phyloP scores from a whole-genome alignment of 306 rosid genomes.

The Corylus avellana region DNA sequence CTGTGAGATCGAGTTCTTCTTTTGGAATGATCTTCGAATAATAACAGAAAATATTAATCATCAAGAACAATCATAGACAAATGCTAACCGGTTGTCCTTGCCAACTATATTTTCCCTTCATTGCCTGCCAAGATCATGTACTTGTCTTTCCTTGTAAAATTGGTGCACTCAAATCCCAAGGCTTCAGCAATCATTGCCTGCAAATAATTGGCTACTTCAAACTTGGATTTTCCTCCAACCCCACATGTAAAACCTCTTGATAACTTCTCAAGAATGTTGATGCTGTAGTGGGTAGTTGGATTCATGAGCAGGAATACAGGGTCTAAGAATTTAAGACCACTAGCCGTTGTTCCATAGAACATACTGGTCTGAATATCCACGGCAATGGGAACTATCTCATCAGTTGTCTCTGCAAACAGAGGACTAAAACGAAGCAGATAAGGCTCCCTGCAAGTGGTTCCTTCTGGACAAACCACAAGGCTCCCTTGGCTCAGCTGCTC shows the following conservation, averaged over 20 bases:
- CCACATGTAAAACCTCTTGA: neutral
- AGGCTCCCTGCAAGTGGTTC: constrained; percentile 6
- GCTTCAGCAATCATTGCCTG: constrained; percentile 2
- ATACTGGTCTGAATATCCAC: neutral
- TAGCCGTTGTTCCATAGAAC: constrained; percentile 8
- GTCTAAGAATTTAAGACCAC: constrained; percentile 1
- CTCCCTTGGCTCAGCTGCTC: neutral
- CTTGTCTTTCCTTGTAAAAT: constrained; percentile 8
- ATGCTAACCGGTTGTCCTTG: neutral
- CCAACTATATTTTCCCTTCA: neutral
- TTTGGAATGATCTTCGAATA: too few relatives aligned
- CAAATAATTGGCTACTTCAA: constrained; percentile 8
- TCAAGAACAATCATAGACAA: neutral
- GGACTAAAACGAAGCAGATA: constrained; percentile 5
- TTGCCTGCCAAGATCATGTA: constrained; percentile 13
- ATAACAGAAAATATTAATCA: neutral
- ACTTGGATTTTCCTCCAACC: constrained; percentile 2
- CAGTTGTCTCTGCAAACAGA: constrained; percentile 6
- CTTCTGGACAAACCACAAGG: constrained; percentile 1
- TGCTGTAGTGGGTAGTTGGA: neutral
- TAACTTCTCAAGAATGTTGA: neutral
- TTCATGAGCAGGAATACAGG: neutral
- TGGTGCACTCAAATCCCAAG: constrained; percentile 4
- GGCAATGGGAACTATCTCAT: neutral
- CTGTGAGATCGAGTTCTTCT: too few relatives aligned